Base-by-base conservation (phyloP, 202 grass and related monocot genomes). In the Miscanthus sacchariflorus region DNA sequence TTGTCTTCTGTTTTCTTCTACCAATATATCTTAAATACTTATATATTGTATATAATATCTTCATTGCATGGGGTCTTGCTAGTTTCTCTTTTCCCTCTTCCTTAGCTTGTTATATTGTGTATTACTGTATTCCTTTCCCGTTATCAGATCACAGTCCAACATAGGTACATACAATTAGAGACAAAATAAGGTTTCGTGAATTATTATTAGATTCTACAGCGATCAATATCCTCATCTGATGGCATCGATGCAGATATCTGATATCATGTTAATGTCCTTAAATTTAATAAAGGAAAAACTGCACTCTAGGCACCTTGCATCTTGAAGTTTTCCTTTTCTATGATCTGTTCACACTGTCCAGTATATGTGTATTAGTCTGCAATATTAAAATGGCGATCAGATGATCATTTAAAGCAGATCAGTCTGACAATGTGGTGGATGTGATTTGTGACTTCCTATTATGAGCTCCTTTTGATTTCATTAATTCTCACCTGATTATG, bases 381-480 rank as follows among this genome's bases (percentile, higher is more conserved):
- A 21, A n/a, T 59, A 63, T 4, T 63, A 24, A 63, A 5, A 19
- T 81, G 46, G 24, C 25, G 63, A 70, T 33, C 7, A 21, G 19
- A 2, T 80, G 23, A 33, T 52, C 65, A 65, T 68, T 69, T 27
- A 35, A 78, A 49, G 66, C 36, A 68, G 23, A 68, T n/a, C 50
- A 54, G 4, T 5, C 36, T 59, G 25, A 38, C 7, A 54, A 59
- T 81, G 65, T 12, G 7, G 1, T 85, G 9, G 3, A 24, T 81
- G 2, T 85, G 35, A 9, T 76, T 61, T 81, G 13, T 75, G 59
- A 70, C 13, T 70, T 81, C 9, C 1, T 81, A 7, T 79, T 21
- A 27, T 28, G 66, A 23, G 9, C 58, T 79, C 1, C 52, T 50
- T 45, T n/a, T 71, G 33, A 63, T 90, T 58, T 54, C 65, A 78